Conservation (phyloP, 1,284 basidiomycete species). For the Naganishia sp. region DNA sequence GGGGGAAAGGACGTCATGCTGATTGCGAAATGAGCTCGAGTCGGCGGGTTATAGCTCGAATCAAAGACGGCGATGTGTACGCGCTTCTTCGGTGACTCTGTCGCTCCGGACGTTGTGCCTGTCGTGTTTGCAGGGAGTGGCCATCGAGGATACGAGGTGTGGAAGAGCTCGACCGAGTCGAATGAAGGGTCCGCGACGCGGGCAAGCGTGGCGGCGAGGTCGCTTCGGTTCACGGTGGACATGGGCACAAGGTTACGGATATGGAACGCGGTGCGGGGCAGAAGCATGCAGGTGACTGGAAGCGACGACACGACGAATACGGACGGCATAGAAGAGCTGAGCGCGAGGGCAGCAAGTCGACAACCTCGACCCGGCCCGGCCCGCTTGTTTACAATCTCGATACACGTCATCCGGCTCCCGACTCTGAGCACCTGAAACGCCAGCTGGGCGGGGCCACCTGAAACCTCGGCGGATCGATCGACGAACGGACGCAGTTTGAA, state of each 20-base stretch:
- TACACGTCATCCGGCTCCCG: slow-evolving; percentile 18
- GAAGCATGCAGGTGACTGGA: background rate
- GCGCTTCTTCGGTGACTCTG: background rate
- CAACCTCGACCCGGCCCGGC: background rate
- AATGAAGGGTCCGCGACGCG: slow-evolving; percentile 24
- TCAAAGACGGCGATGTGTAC: slow-evolving; percentile 67
- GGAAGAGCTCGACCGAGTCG: slow-evolving; percentile 41
- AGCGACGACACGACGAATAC: no score
- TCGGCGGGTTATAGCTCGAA: slow-evolving; percentile 93
- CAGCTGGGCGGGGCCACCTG: background rate
- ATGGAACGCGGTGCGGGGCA: no score
- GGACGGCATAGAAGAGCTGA: no score
- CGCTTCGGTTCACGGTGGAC: background rate
- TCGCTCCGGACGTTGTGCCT: background rate
- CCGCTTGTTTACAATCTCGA: slow-evolving; percentile 18
- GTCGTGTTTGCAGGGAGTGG: slow-evolving; percentile 26
- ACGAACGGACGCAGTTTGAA: background rate
- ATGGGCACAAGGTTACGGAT: background rate
- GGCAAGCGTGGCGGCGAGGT: slow-evolving; percentile 15
- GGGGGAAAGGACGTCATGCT: slow-evolving; percentile 53
- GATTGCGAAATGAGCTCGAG: slow-evolving; percentile 79
- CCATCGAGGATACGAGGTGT: slow-evolving; percentile 40
- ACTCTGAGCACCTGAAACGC: slow-evolving; percentile 4
- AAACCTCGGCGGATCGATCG: slow-evolving; percentile 25
- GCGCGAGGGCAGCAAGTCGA: background rate